phyloP scores from a whole-genome alignment of 176 grass and related monocot genomes.

The Tuctoria greenei region DNA sequence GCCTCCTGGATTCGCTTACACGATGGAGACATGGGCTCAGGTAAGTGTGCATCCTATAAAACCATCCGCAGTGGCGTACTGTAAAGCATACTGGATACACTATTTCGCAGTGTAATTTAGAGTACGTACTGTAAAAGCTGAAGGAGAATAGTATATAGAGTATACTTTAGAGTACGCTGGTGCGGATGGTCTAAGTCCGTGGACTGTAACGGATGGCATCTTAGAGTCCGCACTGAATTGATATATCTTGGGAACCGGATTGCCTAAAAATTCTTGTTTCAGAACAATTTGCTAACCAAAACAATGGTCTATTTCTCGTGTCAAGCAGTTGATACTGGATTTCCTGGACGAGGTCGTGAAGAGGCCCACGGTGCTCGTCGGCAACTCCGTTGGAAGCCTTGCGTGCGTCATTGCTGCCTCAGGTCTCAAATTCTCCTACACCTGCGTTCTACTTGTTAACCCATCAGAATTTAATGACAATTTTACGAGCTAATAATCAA shows the following conservation, averaged over 20 bases:
- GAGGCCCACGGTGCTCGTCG: slow-evolving; percentile 78
- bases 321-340: slow-evolving; percentile 79
- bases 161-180: too few relatives aligned
- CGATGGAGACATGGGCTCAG: slow-evolving; percentile 90
- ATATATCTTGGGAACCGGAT: neutral
- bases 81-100: too few relatives aligned
- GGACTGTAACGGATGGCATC: neutral
- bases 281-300: neutral
- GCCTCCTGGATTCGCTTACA: slow-evolving; percentile 75
- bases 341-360: slow-evolving; percentile 87
- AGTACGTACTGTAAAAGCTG: too few relatives aligned
- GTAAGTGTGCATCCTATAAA: slow-evolving; percentile 36
- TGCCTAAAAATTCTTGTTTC: neutral
- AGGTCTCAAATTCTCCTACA: slow-evolving; percentile 27
- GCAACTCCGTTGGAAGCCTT: slow-evolving; percentile 91
- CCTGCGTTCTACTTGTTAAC: neutral
- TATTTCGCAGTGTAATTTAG: too few relatives aligned
- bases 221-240: neutral
- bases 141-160: too few relatives aligned
- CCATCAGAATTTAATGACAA: neutral
- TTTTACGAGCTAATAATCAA: slow-evolving; percentile 2
- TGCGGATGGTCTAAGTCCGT: too few relatives aligned
- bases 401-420: slow-evolving; percentile 91
- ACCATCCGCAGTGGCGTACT: too few relatives aligned
- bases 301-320: neutral